Percentiles rank a stretch among this genome's conserved stretches.
Evolutionary conservation across 1,284 basidiomycete genomes (phyloP).

Genomic region (Sanghuangporus weigelae): DNA sequence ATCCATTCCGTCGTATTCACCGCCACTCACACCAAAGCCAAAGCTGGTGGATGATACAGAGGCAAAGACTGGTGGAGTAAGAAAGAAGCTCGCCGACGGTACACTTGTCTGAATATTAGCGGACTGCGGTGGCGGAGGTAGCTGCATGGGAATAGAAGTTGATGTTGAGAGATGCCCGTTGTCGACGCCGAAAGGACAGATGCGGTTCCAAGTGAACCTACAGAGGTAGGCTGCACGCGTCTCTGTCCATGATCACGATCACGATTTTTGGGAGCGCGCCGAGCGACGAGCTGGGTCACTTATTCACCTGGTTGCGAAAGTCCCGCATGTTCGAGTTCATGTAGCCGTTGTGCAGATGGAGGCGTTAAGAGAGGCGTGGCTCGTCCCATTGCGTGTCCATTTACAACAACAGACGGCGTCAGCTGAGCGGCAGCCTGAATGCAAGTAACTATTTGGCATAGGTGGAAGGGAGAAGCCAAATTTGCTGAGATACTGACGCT

Average conservation of each 20-base stretch:
- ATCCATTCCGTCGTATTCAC: conserved; percentile 16
- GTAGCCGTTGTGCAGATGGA: conserved; percentile 36
- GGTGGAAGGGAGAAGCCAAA: conserved; percentile 69
- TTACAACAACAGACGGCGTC: conserved; percentile 16
- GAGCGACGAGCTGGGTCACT: conserved; percentile 69
- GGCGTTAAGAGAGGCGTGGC: conserved; percentile 30
- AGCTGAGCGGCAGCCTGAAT: conserved; percentile 31
- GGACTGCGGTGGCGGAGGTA: not conserved
- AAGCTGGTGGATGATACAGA: not conserved
- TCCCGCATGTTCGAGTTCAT: conserved; percentile 32
- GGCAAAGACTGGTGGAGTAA: conserved; percentile 25
- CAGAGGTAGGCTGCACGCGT: conserved; percentile 54
- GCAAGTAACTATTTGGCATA: conserved; percentile 63
- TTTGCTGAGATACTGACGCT: conserved; percentile 72
- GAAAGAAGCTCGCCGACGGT: conserved; percentile 20
- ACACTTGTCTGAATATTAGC: not conserved
- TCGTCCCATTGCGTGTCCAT: not conserved
- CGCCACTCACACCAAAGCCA: conserved; percentile 8
- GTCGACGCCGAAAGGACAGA: not conserved
- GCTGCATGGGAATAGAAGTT: not conserved
- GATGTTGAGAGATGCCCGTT: not conserved
- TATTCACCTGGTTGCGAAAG: conserved; percentile 43
- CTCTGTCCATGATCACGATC: conserved; percentile 37
- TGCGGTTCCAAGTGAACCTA: conserved; percentile 26
- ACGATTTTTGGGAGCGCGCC: conserved; percentile 36